Conservation (phyloP, 306 rosid genomes). For the Erythrophleum fordii region DNA sequence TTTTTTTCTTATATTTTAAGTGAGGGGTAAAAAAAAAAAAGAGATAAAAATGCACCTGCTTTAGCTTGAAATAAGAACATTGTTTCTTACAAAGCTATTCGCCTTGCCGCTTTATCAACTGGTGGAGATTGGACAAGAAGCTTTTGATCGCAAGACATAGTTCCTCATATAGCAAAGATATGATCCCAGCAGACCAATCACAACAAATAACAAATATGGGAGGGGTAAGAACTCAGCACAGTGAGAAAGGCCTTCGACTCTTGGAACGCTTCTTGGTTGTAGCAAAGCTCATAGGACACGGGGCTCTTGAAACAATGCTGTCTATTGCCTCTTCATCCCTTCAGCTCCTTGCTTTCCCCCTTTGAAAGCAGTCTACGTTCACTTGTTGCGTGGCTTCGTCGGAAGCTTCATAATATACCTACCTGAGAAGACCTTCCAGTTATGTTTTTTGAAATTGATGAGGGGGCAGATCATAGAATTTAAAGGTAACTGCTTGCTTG, state of each 20-base stretch:
- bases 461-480: too few relatives aligned
- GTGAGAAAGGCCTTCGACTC: constrained; percentile 76
- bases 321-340: too few relatives aligned
- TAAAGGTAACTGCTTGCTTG: too few relatives aligned
- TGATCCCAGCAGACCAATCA: constrained; percentile 79
- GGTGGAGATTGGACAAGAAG: constrained; percentile 64
- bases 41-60: too few relatives aligned
- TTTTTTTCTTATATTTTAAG: too few relatives aligned
- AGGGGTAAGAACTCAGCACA: constrained; percentile 75
- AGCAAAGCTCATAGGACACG: constrained; percentile 71
- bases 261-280: constrained; percentile 72
- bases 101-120: constrained; percentile 53
- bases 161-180: constrained; percentile 72
- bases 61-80: constrained; percentile 36
- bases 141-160: constrained; percentile 69
- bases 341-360: too few relatives aligned
- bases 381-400: too few relatives aligned
- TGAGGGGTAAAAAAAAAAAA: too few relatives aligned
- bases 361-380: too few relatives aligned
- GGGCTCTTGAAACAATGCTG: constrained; percentile 89
- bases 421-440: too few relatives aligned
- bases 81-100: constrained; percentile 52
- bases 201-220: constrained; percentile 84
- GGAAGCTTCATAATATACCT: too few relatives aligned
- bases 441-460: too few relatives aligned